These are phyloP conservation scores for Echinosophora koreensis DNA, from an alignment of 306 rosid species.

Conservation along the genomic window DNA sequence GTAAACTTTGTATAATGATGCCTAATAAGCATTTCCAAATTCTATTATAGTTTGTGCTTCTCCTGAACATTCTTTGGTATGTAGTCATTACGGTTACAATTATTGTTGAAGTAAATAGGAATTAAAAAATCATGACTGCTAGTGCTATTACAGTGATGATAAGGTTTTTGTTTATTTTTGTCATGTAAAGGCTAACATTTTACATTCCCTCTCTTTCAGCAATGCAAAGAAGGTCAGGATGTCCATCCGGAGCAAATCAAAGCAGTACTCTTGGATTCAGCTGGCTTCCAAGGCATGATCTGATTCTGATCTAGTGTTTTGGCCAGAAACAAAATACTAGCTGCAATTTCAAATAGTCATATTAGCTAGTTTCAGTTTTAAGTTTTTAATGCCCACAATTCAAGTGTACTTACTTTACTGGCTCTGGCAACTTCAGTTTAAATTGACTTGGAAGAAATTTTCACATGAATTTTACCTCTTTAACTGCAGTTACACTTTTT, in stretches of 20 bases:
- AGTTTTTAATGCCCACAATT: slow-evolving; percentile 26
- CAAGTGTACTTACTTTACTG: slow-evolving; percentile 23
- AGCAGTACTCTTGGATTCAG: slow-evolving; percentile 86
- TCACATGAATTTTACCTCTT: slow-evolving; percentile 36
- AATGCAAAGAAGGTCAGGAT: slow-evolving; percentile 82
- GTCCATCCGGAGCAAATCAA: slow-evolving; percentile 86
- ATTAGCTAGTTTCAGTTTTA: slow-evolving; percentile 35
- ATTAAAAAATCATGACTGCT: background rate
- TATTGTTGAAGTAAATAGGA: background rate
- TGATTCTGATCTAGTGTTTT: slow-evolving; percentile 46
- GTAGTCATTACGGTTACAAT: background rate
- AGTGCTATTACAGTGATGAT: background rate
- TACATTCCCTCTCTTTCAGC: slow-evolving; percentile 59
- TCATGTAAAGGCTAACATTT: slow-evolving; percentile 5
- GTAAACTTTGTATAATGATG: too few relatives aligned
- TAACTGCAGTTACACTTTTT: background rate
- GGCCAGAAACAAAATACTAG: slow-evolving; percentile 6
- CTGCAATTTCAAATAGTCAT: slow-evolving; percentile 7
- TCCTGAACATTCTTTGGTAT: background rate
- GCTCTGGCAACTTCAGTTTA: slow-evolving; percentile 31
- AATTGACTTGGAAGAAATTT: slow-evolving; percentile 38
- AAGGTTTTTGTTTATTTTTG: background rate
- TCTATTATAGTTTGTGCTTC: too few relatives aligned
- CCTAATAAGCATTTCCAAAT: too few relatives aligned
- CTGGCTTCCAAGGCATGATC: slow-evolving; percentile 67